These are phyloP conservation scores for Dendrobium chrysotoxum DNA, from an alignment of 106 monocot genomes.

Conservation along the genomic window DNA sequence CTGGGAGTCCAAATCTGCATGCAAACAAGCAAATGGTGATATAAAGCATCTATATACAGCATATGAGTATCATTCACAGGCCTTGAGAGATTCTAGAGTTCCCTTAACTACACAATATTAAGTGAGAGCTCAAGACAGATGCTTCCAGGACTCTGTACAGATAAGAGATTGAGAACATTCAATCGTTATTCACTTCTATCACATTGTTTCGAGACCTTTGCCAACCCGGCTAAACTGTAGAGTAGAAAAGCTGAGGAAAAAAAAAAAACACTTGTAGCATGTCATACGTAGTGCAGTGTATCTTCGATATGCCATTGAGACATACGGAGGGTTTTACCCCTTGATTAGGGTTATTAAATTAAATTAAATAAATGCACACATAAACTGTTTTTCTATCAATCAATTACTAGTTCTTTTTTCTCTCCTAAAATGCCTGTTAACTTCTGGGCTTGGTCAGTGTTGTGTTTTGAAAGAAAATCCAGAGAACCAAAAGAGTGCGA, in stretches of 20 bases:
- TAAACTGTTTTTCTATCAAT: background rate
- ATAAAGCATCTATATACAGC: slow-evolving; percentile 25
- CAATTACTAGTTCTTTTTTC: too few relatives aligned
- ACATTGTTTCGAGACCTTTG: background rate
- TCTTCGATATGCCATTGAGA: background rate
- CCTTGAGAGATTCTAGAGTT: slow-evolving; percentile 41
- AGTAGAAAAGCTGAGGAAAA: background rate
- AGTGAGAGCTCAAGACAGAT: background rate
- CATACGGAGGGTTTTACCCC: background rate
- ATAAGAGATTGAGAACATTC: background rate
- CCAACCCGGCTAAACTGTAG: background rate
- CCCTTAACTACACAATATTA: slow-evolving; percentile 41
- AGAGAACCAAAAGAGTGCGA: too few relatives aligned
- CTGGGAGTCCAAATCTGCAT: slow-evolving; percentile 33
- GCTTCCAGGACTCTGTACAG: background rate
- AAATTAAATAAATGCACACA: background rate
- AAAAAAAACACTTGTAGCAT: background rate
- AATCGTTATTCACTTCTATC: background rate
- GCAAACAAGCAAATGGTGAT: slow-evolving; percentile 53
- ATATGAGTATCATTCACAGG: slow-evolving; percentile 21
- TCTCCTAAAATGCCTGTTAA: too few relatives aligned
- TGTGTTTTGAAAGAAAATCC: background rate
- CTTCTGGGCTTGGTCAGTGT: too few relatives aligned
- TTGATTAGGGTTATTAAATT: background rate
- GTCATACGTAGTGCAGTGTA: background rate